Conservation (phyloP, 352 stramenopile genomes). For the Phytophthora citrophthora region DNA sequence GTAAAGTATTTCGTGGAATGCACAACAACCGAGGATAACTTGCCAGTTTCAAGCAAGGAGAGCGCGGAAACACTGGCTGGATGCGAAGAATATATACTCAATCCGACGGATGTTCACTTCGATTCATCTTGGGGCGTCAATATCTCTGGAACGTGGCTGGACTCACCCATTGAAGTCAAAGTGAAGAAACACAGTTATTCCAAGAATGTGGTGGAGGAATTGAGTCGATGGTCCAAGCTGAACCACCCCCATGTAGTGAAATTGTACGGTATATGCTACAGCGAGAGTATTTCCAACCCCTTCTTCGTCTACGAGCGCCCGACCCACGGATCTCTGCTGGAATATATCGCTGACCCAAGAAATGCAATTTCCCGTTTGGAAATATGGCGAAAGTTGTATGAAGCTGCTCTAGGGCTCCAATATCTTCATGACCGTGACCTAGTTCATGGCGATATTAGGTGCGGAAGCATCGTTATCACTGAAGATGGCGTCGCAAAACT, state of each 20-base stretch:
- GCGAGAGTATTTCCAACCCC: slow-evolving; percentile 5
- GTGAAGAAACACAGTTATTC: slow-evolving; percentile 8
- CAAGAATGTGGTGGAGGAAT: slow-evolving; percentile 23
- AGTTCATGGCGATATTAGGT: slow-evolving; percentile 21
- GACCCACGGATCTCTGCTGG: no score
- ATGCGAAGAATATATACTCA: slow-evolving; percentile 9
- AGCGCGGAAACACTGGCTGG: background rate
- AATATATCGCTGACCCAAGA: no score
- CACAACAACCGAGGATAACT: background rate
- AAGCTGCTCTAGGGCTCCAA: slow-evolving; percentile 31
- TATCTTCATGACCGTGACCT: slow-evolving; percentile 35
- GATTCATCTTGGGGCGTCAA: background rate
- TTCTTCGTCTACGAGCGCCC: slow-evolving; percentile 30
- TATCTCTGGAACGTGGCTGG: slow-evolving; percentile 8
- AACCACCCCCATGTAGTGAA: slow-evolving; percentile 31
- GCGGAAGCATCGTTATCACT: slow-evolving; percentile 19
- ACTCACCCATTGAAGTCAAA: slow-evolving; percentile 17
- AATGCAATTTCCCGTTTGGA: no score
- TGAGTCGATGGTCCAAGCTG: slow-evolving; percentile 20
- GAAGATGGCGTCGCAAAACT: slow-evolving; percentile 24
- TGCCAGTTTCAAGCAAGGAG: background rate
- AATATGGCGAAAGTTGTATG: slow-evolving; percentile 26
- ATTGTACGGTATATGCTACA: slow-evolving; percentile 25
- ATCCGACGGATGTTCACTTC: slow-evolving; percentile 15
- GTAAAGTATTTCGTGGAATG: background rate